phyloP scores from a whole-genome alignment of 2,329 filamentous ascomycete species.

The Alternaria ethzedia region DNA sequence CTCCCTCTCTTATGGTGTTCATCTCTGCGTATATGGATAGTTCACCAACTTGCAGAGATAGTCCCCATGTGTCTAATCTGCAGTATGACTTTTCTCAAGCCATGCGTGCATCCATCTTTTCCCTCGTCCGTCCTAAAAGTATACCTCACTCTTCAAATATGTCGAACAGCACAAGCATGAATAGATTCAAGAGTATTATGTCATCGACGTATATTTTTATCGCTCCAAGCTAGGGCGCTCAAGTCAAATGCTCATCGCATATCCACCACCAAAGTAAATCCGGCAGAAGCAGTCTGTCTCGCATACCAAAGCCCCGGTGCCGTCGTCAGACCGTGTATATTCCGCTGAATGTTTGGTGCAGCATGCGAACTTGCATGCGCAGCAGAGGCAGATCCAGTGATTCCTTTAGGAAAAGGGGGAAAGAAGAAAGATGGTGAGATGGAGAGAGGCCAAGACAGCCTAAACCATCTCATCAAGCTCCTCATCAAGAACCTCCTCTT shows the following conservation, averaged over 20 bases:
- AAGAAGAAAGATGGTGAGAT: too few relatives aligned
- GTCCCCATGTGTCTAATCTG: fast-evolving
- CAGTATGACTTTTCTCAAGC: neutral
- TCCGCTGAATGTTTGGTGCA: neutral
- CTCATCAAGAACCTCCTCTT: constrained; percentile 4
- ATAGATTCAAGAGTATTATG: neutral
- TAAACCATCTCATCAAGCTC: neutral
- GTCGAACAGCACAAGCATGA: neutral
- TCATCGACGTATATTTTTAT: neutral
- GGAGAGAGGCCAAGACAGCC: neutral
- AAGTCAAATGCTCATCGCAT: neutral
- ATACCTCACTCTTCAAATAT: neutral
- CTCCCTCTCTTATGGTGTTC: too few relatives aligned
- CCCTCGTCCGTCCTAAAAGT: neutral
- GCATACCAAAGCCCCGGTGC: neutral
- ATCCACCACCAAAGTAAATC: neutral
- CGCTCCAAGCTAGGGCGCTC: neutral
- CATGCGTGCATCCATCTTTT: neutral
- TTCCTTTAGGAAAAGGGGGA: neutral
- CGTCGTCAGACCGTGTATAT: neutral
- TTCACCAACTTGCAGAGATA: neutral
- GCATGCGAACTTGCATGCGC: neutral
- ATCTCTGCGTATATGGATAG: neutral
- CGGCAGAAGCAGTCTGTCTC: neutral
- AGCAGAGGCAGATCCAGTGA: neutral